Percentiles rank a stretch among this genome's conserved stretches.
Evolutionary conservation across 306 rosid species (phyloP).

Genomic region (Citrullus mucosospermus): DNA sequence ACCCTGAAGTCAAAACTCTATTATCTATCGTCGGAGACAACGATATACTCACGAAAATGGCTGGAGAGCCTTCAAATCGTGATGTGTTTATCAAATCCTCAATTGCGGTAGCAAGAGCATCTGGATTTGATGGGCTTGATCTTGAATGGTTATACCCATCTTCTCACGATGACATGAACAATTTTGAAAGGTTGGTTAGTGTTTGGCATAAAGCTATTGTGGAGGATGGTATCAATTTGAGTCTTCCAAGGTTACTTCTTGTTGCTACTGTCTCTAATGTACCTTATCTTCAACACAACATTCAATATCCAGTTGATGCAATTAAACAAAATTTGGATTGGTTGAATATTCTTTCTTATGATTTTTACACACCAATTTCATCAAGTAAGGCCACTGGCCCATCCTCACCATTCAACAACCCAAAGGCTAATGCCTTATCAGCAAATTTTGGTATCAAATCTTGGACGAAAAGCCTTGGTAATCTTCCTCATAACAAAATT

Average conservation of each 20-base stretch:
- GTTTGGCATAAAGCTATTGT: neutral
- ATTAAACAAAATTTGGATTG: neutral
- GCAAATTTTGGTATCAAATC: neutral
- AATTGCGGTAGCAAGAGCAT: neutral
- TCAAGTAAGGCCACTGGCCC: neutral
- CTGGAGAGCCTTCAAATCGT: neutral
- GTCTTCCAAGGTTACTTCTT: neutral
- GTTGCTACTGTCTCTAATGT: neutral
- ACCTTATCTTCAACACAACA: neutral
- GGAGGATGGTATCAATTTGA: neutral
- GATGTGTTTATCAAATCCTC: neutral
- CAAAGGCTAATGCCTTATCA: neutral
- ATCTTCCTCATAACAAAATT: neutral
- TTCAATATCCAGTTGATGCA: neutral
- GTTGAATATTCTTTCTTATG: neutral
- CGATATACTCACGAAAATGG: neutral
- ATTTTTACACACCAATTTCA: neutral
- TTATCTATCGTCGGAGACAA: neutral
- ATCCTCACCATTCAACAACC: neutral
- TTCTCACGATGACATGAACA: neutral
- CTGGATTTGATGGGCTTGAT: neutral
- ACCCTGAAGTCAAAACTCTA: neutral
- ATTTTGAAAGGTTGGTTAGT: neutral
- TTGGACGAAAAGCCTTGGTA: neutral
- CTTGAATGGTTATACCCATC: neutral